Base-by-base conservation (phyloP, 371 early-diverging fungal genomes). In the Rhizopus delemar region DNA sequence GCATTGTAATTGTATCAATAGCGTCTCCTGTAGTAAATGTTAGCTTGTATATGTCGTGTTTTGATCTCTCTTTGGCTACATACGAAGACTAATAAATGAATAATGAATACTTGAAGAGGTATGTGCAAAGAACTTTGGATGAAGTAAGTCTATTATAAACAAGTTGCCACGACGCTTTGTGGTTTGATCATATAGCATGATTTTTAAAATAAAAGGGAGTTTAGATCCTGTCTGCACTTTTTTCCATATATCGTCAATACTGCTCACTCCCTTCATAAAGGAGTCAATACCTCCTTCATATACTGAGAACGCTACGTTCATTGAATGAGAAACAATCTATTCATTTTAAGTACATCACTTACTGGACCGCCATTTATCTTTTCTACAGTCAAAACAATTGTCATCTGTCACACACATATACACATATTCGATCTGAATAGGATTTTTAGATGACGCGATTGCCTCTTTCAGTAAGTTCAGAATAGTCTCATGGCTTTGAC, bases 171-270 rank as follows among this genome's bases (percentile, higher is more conserved):
- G 34, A 3, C 34, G 8, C 0, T n/a, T 8, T 35, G 5, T 39
- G 28, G 33, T 31, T 34, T 38, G 2, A 33, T 60, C 38, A 2
- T 8, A 15, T 1, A 54, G 11, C 3, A 16, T 48, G 8, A 61
- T 54, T n/a, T 55, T 61, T 31, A 61, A 13, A 9, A 61, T 29
- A 43, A 15, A 46, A 2, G 61, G 51, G 13, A 61, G n/a, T 46
- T 61, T 61, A 28, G 50, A 49, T 31, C 55, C 61, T 38, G n/a
- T 55, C 3, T 11, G 11, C 5, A 61, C 50, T 3, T 46, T 32
- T 22, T 49, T 33, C 61, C 61, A 61, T 53, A 61, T 55, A n/a
- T 41, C 45, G 8, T 29, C 38, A 0, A 55, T 50, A 9, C 29
- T 52, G 45, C 46, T 36, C 11, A 46, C 59, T n/a, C 6, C 35